A percentile compares a stretch with the other conserved stretches of the same genome.
Conservation (phyloP, 768 basidiomycete species). For the Kwoniella dejecticola region DNA sequence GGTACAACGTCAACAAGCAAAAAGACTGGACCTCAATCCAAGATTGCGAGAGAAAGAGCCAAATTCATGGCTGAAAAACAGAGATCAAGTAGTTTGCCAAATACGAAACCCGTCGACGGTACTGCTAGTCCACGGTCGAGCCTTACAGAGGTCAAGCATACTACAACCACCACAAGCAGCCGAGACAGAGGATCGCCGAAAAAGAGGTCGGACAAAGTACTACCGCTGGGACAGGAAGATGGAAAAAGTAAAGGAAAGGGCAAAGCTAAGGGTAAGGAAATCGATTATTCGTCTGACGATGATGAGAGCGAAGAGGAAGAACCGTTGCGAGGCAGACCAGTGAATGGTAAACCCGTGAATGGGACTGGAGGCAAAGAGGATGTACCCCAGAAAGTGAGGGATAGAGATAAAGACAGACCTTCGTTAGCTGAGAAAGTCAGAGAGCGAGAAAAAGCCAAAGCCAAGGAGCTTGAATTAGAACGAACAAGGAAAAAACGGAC, state of each 20-base stretch:
- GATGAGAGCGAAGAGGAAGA: slow-evolving; percentile 4
- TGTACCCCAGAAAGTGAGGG: neutral
- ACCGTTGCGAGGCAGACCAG: neutral
- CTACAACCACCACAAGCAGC: neutral
- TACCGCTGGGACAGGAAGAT: neutral
- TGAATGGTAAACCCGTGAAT: neutral
- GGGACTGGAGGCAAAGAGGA: slow-evolving; percentile 3
- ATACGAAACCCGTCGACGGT: slow-evolving; percentile 21
- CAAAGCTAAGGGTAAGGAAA: neutral
- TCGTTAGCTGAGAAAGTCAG: neutral
- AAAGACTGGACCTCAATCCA: slow-evolving; percentile 12
- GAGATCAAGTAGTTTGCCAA: slow-evolving; percentile 32
- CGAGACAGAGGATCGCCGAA: neutral
- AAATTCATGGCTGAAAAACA: slow-evolving; percentile 37
- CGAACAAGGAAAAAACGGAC: neutral
- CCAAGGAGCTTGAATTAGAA: neutral
- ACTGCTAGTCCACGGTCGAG: slow-evolving; percentile 18
- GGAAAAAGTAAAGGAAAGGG: neutral
- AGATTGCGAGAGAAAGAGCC: slow-evolving; percentile 34
- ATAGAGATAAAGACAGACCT: slow-evolving; percentile 6
- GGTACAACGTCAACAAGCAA: neutral
- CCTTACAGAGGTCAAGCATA: slow-evolving; percentile 1
- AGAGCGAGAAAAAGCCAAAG: slow-evolving; percentile 5
- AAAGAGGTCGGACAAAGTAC: slow-evolving; percentile 3
- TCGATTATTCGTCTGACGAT: slow-evolving; percentile 17